Percentiles rank a stretch among this genome's conserved stretches.
phyloP scores from a whole-genome alignment of 306 rosid genomes.

The Senna siamea region DNA sequence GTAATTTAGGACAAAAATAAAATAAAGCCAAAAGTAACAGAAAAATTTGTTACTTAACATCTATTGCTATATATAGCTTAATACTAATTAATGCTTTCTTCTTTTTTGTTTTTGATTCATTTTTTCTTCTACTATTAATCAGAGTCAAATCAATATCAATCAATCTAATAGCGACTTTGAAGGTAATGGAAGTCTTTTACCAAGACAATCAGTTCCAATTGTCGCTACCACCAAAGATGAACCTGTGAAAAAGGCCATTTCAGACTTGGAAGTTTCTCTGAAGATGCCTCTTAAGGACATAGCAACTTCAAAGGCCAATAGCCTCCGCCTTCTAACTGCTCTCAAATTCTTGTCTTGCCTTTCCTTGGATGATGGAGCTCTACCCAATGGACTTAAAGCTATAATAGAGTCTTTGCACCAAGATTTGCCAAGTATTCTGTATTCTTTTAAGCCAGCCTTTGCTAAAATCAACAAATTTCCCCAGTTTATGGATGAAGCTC shows the following conservation, averaged over 20 bases:
- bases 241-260: conserved; percentile 18
- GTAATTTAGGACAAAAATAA: no score
- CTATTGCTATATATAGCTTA: not conserved
- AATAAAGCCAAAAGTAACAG: no score
- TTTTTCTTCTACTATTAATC: no score
- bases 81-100: not conserved
- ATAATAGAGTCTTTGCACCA: conserved; percentile 16
- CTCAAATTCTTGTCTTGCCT: conserved; percentile 46
- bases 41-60: no score
- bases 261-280: conserved; percentile 26
- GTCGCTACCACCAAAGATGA: not conserved
- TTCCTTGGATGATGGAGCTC: conserved; percentile 26
- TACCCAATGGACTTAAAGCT: conserved; percentile 28
- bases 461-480: not conserved
- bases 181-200: no score
- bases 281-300: conserved; percentile 39
- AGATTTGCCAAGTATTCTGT: conserved; percentile 29
- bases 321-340: conserved; percentile 30
- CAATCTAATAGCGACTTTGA: no score
- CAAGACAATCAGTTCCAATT: no score
- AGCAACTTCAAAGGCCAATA: conserved; percentile 23
- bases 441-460: conserved; percentile 38
- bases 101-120: no score
- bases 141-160: no score
- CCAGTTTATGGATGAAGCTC: conserved; percentile 15